Evolutionary conservation across 345 rosid genomes (phyloP).

Genomic region (Odontarrhena argentea): DNA sequence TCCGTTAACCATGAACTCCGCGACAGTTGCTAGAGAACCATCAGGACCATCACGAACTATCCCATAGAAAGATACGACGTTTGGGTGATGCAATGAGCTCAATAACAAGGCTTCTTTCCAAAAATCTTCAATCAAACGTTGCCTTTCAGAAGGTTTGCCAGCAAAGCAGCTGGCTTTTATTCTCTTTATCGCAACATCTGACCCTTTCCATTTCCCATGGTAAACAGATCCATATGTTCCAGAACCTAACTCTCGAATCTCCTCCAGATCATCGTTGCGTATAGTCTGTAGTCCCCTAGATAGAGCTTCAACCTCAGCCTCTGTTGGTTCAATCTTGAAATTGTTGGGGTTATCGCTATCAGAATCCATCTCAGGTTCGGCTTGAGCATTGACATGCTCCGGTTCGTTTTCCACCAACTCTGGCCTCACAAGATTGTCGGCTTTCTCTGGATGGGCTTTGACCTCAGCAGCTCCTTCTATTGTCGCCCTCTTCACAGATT

Average conservation of each 20-base stretch:
- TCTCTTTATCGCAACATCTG: slow-evolving; percentile 97
- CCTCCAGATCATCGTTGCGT: slow-evolving; percentile 91
- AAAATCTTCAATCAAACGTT: slow-evolving; percentile 91
- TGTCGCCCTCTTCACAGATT: slow-evolving; percentile 74
- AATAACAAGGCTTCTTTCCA: slow-evolving; percentile 96
- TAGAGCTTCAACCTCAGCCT: slow-evolving; percentile 94
- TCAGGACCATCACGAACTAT: slow-evolving; percentile 99
- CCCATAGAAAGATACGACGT: slow-evolving; percentile 96
- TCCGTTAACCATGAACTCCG: slow-evolving; percentile 98
- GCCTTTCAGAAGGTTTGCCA: slow-evolving; percentile 96
- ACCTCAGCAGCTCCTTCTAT: slow-evolving; percentile 78
- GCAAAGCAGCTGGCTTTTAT: slow-evolving; percentile 99
- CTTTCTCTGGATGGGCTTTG: slow-evolving; percentile 59
- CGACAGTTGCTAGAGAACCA: slow-evolving; percentile 92
- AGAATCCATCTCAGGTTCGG: slow-evolving; percentile 61
- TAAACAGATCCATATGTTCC: slow-evolving; percentile 98
- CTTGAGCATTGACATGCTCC: slow-evolving; percentile 54
- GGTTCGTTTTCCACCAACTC: slow-evolving; percentile 50
- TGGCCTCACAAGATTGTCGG: slow-evolving; percentile 36
- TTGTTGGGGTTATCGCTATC: slow-evolving; percentile 58
- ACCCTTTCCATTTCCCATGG: slow-evolving; percentile 99
- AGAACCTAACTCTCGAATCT: slow-evolving; percentile 84
- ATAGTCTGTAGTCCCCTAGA: slow-evolving; percentile 94
- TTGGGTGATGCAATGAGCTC: slow-evolving; percentile 98
- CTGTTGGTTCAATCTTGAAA: slow-evolving; percentile 84